phyloP scores from a whole-genome alignment of 306 rosid species.

The Calophaca sinica region DNA sequence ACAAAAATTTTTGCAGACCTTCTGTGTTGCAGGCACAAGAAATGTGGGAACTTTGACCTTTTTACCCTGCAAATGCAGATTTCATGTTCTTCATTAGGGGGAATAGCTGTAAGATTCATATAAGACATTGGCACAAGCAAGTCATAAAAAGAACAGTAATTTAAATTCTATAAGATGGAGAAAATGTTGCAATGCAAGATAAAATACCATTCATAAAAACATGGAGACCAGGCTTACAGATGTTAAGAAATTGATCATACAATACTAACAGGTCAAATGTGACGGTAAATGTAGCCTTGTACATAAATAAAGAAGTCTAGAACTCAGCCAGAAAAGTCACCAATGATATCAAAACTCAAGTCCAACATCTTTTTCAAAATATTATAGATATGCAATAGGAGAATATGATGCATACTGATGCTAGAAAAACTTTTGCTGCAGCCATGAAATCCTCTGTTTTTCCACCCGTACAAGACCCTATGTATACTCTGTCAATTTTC shows the following conservation, averaged over 20 bases:
- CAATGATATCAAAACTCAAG: neutral
- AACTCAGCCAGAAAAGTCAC: conserved; percentile 19
- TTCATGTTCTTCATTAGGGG: conserved; percentile 24
- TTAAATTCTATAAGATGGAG: conserved; percentile 13
- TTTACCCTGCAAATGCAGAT: conserved; percentile 70
- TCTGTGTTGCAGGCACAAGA: conserved; percentile 98
- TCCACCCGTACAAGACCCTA: conserved; percentile 98
- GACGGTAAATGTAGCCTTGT: too few species aligned
- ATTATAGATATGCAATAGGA: conserved; percentile 27
- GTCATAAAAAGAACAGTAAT: neutral
- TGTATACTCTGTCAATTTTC: conserved; percentile 88
- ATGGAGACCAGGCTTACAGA: conserved; percentile 15
- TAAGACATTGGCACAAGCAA: conserved; percentile 29
- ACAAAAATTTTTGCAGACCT: conserved; percentile 59
- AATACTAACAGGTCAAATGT: neutral
- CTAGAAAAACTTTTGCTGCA: conserved; percentile 80
- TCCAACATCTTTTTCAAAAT: neutral
- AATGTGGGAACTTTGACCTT: conserved; percentile 95
- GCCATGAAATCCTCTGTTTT: conserved; percentile 92
- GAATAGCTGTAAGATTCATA: conserved; percentile 30
- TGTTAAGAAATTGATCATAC: conserved; percentile 23
- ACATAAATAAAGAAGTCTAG: neutral
- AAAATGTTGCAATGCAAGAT: neutral
- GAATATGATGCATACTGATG: conserved; percentile 66
- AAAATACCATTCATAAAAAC: neutral